Base-by-base conservation (phyloP, 176 grass and related monocot species). In the Zizania latifolia region DNA sequence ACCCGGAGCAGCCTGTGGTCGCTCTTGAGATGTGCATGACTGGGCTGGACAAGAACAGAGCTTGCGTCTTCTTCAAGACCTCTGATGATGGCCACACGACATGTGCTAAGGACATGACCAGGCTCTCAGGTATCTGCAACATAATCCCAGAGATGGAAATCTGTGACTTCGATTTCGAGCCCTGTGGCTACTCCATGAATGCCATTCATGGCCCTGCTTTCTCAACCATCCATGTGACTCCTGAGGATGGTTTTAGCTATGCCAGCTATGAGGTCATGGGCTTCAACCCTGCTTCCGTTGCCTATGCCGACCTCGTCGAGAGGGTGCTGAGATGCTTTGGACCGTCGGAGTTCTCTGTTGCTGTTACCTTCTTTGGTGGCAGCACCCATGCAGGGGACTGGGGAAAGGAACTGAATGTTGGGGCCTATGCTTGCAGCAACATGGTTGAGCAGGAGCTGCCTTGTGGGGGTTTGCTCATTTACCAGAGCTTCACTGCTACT, bases 21-120 rank as follows among this genome's bases (percentile, higher is more conserved):
- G 58, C 80, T n/a, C 75, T 88, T 8, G 86, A 88, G 54, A 84
- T 88, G 86, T 88, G 86, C 80, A 88, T 88, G 81, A 84, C 76
- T 75, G 76, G 81, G 7, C 58, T 88, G 26, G 71, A 80, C 70
- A 70, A 70, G 36, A 61, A 75, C 43, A 83, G 68, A 44, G 81
- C 81, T 14, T 83, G 81, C 4, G 61, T 88, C 40, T 88, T 84
- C 75, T 88, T 75, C 75, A 88, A 88, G 55, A 84, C 70, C 36
- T 64, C 54, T 61, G 75, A 64, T 41, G 70, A 88, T 70, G 86
- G 86, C 16, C 45, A 70, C 81, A 36, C 35, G 10, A 64, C 62
- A 4, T 75, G 70, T 17, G 86, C 86, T 3, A 64, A 75, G 34
- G 86, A 84, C 22, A 88, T 88, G 86, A 88, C 86, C 30, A 88